Conservation (phyloP, 2,329 filamentous ascomycete genomes). For the Verticillium longisporum region DNA sequence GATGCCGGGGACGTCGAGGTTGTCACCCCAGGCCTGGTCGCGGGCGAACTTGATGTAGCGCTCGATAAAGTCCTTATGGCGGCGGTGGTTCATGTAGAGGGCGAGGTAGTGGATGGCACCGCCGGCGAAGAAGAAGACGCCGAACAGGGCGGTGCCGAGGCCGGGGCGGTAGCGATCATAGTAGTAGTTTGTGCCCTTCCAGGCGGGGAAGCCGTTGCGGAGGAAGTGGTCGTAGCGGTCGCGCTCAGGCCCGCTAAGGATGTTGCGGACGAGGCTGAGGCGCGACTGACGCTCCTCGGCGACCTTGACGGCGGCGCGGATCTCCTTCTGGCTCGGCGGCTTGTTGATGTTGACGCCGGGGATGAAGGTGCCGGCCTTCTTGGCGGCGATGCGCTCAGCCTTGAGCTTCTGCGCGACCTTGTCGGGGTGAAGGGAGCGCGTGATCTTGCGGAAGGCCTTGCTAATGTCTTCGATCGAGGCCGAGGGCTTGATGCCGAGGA, state of each 20-base stretch:
- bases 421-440: constrained; percentile 81
- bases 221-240: constrained; percentile 95
- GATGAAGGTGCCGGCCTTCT: constrained; percentile 43
- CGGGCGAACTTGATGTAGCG: constrained; percentile 87
- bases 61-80: constrained; percentile 85
- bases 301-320: constrained; percentile 71
- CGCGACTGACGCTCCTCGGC: constrained; percentile 80
- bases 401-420: constrained; percentile 85
- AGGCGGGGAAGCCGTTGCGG: constrained; percentile 84
- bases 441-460: constrained; percentile 89
- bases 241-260: constrained; percentile 73
- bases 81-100: constrained; percentile 79
- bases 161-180: constrained; percentile 91
- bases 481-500: constrained; percentile 67
- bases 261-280: constrained; percentile 75
- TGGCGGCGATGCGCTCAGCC: constrained; percentile 55
- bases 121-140: constrained; percentile 75
- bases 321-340: constrained; percentile 64
- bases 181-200: constrained; percentile 98
- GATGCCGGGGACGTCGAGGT: constrained; percentile 63
- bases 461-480: constrained; percentile 84
- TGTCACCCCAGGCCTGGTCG: constrained; percentile 84
- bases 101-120: constrained; percentile 83
- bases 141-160: constrained; percentile 73
- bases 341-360: constrained; percentile 61